Base-by-base conservation (phyloP, 2,329 filamentous ascomycete genomes). In the Alternaria hordeiaustralica region DNA sequence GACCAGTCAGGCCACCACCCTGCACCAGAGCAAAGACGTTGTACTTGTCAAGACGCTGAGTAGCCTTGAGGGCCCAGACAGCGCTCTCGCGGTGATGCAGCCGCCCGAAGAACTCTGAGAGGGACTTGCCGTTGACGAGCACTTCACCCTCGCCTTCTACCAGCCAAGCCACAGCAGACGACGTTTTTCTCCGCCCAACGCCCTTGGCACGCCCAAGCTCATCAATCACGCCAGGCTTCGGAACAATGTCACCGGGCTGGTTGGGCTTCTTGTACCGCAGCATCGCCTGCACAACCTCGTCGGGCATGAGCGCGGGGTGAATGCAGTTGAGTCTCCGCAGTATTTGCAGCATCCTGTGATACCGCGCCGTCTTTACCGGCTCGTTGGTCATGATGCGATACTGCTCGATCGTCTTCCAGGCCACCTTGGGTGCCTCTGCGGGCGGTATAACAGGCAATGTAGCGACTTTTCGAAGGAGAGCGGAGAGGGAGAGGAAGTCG, bases 61-160 rank as follows among this genome's bases (percentile, higher is more conserved):
- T 96, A 54, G 89, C 87, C 75, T 94, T 93, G 75, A 99, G 82
- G 8, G 95, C 89, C 95, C 95, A 99, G 5, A 97, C 84, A 3
- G 93, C 95, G 77, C 93, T 97, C 84, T 98, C 96, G 46, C 96
- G 89, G 81, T 99, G 95, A 79, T 99, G 95, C 55, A 97, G 82
- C 36, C 96, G 89, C 33, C 90, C 92, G 79, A 99, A 99, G 21
- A 88, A 90, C 55, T 96, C 88, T 55, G 87, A 87, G 60, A 99
- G 83, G n/a, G 87, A 88, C 83, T 94, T 95, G 66, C 94, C 94
- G 79, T 99, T 99, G 79, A 99, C 85, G 71, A 96, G 80, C 13
- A 96, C 89, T 82, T 98, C 92, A 13, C 96, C 96, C 11, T 92
- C 93, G 6, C 96, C 96, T 82, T 98, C 95, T 5, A 99, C 93